Base-by-base conservation (phyloP, 1,284 basidiomycete species). In the Porogramme epimiltina region DNA sequence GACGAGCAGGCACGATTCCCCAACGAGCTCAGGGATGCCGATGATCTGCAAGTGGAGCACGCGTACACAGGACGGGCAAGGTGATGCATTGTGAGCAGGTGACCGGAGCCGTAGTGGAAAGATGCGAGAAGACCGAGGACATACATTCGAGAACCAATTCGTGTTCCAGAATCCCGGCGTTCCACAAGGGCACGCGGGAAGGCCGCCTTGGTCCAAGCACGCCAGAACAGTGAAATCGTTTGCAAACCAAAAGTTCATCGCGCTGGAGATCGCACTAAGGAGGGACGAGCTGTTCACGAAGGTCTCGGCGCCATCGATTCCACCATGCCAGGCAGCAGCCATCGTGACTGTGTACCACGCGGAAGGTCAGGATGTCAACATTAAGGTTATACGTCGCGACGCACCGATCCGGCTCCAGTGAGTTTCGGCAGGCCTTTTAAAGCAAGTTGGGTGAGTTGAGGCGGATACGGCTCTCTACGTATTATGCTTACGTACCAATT, bases 61-160 rank as follows among this genome's bases (percentile, higher is more conserved):
- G n/a, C 26, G 15, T 15, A 15, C 28, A 31, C 28, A 15, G 28
- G 8, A 8, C 28, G 28, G 28, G 28, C 9, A 8, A 8, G 15
- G 28, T 15, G 28, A 8, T 8, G 8, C 9, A 15, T 15, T n/a
- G 11, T 22, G 42, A 28, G 25, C 13, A 13, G 3, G 8, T 25
- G 42, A 3, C 4, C 19, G 31, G 22, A 13, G n/a, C 22, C 11
- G 22, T 41, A 19, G 16, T 22, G 10, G 4, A 22, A 11, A 23
- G 23, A 41, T 43, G n/a, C 9, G 22, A 18, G 16, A 4, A n/a
- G n/a, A n/a, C n/a, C n/a, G n/a, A n/a, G n/a, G n/a, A n/a, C n/a
- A n/a, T n/a, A 55, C 59, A 47, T 58, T 87, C 9, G 77, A 79
- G 62, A 78, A 85, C 87, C 87, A 89, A 62, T 89, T 89, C 46